Evolutionary conservation across 148 eudicot genomes (phyloP).

Genomic region (Selenicereus undatus): DNA sequence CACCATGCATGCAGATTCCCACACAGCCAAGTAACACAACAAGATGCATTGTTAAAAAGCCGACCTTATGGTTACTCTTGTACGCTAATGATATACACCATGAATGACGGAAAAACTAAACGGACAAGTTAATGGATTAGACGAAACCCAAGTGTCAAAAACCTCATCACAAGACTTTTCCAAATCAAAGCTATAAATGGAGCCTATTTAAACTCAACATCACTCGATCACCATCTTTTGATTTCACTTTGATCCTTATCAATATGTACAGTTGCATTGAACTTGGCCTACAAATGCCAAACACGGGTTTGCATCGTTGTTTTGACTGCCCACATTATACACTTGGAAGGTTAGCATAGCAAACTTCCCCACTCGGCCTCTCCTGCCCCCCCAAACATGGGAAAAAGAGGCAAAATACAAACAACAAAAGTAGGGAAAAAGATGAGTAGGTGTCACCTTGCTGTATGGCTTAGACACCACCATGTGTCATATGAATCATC

Average conservation of each 20-base stretch:
- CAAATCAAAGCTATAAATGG: background rate
- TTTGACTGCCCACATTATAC: background rate
- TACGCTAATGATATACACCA: background rate
- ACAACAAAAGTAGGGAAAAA: background rate
- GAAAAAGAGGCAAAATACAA: background rate
- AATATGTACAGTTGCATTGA: background rate
- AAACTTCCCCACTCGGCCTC: background rate
- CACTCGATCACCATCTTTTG: background rate
- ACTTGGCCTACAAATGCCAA: background rate
- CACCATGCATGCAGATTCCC: background rate
- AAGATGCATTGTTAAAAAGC: background rate
- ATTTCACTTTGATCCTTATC: background rate
- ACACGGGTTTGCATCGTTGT: background rate
- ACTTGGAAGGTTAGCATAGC: background rate
- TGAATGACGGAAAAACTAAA: background rate
- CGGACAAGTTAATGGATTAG: background rate
- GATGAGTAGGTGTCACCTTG: conserved; percentile 16
- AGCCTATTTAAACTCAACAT: background rate
- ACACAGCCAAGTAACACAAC: background rate
- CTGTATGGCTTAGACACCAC: background rate
- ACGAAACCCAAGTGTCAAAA: background rate
- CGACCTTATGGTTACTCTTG: background rate
- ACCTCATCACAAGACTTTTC: background rate
- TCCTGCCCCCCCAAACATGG: too few relatives aligned
- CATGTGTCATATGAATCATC: conserved; percentile 3